Percentiles rank a stretch among this genome's conserved stretches.
phyloP scores from a whole-genome alignment of 1,284 basidiomycete species.

The Waitea zeae region DNA sequence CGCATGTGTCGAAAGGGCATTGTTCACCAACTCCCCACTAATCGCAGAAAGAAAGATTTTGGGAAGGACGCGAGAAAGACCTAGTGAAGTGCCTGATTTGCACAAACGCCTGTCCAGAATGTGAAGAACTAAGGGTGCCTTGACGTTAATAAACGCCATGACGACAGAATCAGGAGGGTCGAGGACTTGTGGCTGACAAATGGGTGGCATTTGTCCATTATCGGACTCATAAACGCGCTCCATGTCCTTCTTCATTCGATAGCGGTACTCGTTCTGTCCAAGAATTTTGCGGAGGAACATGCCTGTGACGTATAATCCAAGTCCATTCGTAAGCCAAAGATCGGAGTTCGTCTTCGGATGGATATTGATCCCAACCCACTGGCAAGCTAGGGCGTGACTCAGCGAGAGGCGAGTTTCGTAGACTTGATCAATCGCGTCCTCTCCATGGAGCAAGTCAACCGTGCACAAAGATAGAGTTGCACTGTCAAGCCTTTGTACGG shows the following conservation, averaged over 20 bases:
- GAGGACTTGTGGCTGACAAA: constrained; percentile 76
- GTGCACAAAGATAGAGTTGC: constrained; percentile 75
- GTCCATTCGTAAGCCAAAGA: constrained; percentile 89
- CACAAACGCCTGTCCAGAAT: constrained; percentile 89
- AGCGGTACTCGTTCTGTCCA: constrained; percentile 97
- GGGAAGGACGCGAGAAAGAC: constrained; percentile 87
- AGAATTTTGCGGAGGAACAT: constrained; percentile 79
- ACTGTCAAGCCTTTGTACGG: constrained; percentile 64
- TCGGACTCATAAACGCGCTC: constrained; percentile 85
- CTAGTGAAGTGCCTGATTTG: constrained; percentile 90
- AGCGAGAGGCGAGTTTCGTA: constrained; percentile 81
- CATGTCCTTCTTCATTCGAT: constrained; percentile 92
- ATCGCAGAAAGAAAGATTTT: constrained; percentile 92
- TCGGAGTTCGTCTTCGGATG: constrained; percentile 91
- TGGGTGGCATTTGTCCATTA: constrained; percentile 79
- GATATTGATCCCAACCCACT: constrained; percentile 97
- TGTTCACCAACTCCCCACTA: constrained; percentile 78
- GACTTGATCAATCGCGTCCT: constrained; percentile 87
- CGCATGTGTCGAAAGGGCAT: constrained; percentile 75
- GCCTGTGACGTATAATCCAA: constrained; percentile 82
- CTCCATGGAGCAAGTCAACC: constrained; percentile 74
- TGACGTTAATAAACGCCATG: constrained; percentile 85
- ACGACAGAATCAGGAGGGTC: constrained; percentile 71
- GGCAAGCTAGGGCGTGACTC: constrained; percentile 79
- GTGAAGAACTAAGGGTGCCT: constrained; percentile 88